Base-by-base conservation (phyloP, 2,329 filamentous ascomycete genomes). In the Monosporascus sp. region DNA sequence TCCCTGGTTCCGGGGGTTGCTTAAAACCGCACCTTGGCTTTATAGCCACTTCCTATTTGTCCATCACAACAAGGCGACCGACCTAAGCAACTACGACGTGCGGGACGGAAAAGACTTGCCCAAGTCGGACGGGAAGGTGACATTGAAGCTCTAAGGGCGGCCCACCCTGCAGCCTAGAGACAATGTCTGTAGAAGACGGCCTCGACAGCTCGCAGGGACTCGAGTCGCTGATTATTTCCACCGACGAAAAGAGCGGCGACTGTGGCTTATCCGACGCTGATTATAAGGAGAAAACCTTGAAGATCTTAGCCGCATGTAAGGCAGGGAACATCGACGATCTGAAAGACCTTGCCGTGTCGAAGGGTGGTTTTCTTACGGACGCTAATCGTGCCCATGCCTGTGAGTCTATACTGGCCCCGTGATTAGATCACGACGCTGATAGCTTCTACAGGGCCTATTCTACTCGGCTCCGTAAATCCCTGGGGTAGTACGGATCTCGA, bases 341-440 rank as follows among this genome's bases (percentile, higher is more conserved):
- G 52, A 75, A 80, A 55, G 63, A 64, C 14, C 73, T 88, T 55
- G 86, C 87, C 39, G 78, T 80, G 49, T 82, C 83, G 1, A 71
- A 75, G 50, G 87, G 84, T n/a, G 88, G 88, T 18, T 78, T 90
- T 57, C 65, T 90, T 52, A 78, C 76, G 20, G 87, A 91, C 66
- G 72, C 76, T 27, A 70, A 94, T 57, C 86, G 92, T 60, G 81
- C 82, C 64, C 74, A 76, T 69, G 90, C 89, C 60, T 97, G 93
- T 95, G 81, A 72, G 89, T 82, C 37, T 57, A 52, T 43, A 52
- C 47, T 18, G 35, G 20, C 20, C 53, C 24, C 46, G 49, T 14
- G 49, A 37, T n/a, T 45, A 47, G 48, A 56, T 46, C 48, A 48
- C 53, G 54, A 55, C 46, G 45, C 47, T 56, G 43, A 57, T 50